A percentile compares a stretch with the other conserved stretches of the same genome.
Conservation (phyloP, 441 rosid genomes). For the Adansonia gregorii region DNA sequence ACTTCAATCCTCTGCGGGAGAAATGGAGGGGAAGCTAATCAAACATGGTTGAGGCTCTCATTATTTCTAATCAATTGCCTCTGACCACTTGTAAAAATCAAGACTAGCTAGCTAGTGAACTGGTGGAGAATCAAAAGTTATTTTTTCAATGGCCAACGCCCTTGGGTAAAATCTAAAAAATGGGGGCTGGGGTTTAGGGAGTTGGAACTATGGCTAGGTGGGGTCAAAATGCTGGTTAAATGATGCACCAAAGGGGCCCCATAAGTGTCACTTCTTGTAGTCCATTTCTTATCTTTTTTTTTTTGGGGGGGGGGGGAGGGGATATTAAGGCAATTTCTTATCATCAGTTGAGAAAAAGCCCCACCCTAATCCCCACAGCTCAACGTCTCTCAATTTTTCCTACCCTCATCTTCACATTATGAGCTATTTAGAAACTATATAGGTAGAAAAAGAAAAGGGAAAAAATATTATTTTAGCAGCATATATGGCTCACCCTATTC, state of each 20-base stretch:
- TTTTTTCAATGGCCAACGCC: slow-evolving; percentile 21
- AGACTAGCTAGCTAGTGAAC: background rate
- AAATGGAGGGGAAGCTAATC: background rate
- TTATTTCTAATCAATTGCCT: background rate
- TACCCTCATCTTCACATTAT: background rate
- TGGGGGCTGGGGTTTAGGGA: background rate
- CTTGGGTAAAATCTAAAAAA: slow-evolving; percentile 24
- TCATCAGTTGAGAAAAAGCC: slow-evolving; percentile 16
- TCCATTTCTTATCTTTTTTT: slow-evolving; percentile 21
- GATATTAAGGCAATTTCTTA: slow-evolving; percentile 9
- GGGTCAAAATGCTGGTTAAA: slow-evolving; percentile 33
- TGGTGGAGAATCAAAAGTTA: background rate
- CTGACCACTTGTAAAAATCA: background rate
- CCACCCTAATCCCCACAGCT: slow-evolving; percentile 7
- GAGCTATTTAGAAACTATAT: background rate
- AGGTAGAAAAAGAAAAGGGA: background rate
- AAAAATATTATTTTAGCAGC: background rate
- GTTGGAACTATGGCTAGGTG: slow-evolving; percentile 12
- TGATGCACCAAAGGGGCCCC: slow-evolving; percentile 41
- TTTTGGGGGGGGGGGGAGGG: too few species aligned
- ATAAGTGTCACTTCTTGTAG: slow-evolving; percentile 37
- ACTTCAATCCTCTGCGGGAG: background rate
- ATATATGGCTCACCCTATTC: background rate
- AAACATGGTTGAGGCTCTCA: slow-evolving; percentile 13
- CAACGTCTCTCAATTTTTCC: slow-evolving; percentile 16